A percentile compares a stretch with the other conserved stretches of the same genome.
Conservation (phyloP, 1,139 yeast genomes). For the Yamadazyma blattariae region DNA sequence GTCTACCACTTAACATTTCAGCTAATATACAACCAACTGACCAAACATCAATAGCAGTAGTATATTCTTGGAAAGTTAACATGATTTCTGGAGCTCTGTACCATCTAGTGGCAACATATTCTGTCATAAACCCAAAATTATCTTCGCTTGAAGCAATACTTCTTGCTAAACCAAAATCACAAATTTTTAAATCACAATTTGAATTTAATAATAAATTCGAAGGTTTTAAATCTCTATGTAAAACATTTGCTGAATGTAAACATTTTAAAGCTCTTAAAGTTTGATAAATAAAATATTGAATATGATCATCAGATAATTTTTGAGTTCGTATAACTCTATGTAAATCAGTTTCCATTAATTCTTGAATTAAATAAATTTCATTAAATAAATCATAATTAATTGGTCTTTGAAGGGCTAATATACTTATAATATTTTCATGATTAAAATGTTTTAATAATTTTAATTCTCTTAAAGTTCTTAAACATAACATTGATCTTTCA, state of each 20-base stretch:
- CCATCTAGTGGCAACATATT: slow-evolving; percentile 97
- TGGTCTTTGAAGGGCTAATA: slow-evolving; percentile 90
- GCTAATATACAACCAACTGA: slow-evolving; percentile 95
- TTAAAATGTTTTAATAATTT: slow-evolving; percentile 81
- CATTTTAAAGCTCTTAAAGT: slow-evolving; percentile 86
- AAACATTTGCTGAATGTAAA: slow-evolving; percentile 85
- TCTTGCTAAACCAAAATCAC: slow-evolving; percentile 94
- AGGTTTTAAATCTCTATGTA: slow-evolving; percentile 93
- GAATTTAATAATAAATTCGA: slow-evolving; percentile 82
- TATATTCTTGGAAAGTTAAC: slow-evolving; percentile 87
- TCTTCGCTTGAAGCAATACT: slow-evolving; percentile 33
- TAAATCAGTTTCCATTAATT: slow-evolving; percentile 93
- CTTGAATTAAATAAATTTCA: slow-evolving; percentile 92
- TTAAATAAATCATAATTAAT: slow-evolving; percentile 67
- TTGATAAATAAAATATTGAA: slow-evolving; percentile 91
- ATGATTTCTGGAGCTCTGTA: slow-evolving; percentile 96
- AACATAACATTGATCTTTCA: slow-evolving; percentile 86
- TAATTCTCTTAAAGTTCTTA: slow-evolving; percentile 86
- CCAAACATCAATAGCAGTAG: slow-evolving; percentile 96
- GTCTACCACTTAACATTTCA: slow-evolving; percentile 83
- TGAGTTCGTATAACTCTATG: slow-evolving; percentile 90
- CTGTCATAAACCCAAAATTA: slow-evolving; percentile 61
- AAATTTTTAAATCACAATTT: slow-evolving; percentile 88
- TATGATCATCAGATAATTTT: slow-evolving; percentile 82
- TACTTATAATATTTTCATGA: slow-evolving; percentile 90